Evolutionary conservation across 768 basidiomycete genomes (phyloP), one percentile per base, ranked within the genome.

Genomic region (Pleurotus ostreatus): DNA sequence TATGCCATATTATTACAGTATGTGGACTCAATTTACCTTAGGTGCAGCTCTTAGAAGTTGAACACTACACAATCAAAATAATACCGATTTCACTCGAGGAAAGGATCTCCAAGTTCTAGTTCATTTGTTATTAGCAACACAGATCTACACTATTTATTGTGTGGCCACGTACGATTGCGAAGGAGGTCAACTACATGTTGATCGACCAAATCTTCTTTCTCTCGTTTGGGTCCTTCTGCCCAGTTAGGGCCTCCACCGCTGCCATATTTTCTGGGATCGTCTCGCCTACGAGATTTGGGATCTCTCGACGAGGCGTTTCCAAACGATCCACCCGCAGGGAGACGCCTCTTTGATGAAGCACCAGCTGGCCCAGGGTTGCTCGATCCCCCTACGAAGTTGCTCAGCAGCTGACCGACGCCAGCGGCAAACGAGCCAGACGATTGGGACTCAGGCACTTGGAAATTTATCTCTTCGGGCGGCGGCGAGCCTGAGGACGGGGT

Each of bases 131-230:
- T 57, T 23, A 48, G 49, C 58, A 52, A 37, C 40, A 37, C 40
- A 26, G 41, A 7, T 13, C 44, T 52, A 34, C 53, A 26, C 15
- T 54, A 41, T 20, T 8, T 16, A 30, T 47, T 40, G 37, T 37
- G 15, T 12, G 22, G 22, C 13, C 37, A 62, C 70, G 23, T 56
- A 80, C 82, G 82, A 74, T 81, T 82, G 63, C 82, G 77, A 48
- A 84, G 66, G 59, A 71, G 74, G 12, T 84, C 82, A 26, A 82
- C 80, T 18, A 81, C 55, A 51, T 70, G 61, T 38, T 66, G 60
- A 65, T 84, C 82, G 49, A 83, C 69, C 51, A 84, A 69, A 16
- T 84, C 82, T 43, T 82, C 81, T 59, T 81, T 83, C 52, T 84
- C 81, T 55, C 78, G 69, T 64, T 76, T 80, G n/a, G 67, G 69